Conservation (phyloP, 805 yeast species). For the Wickerhamia fluorescens region DNA sequence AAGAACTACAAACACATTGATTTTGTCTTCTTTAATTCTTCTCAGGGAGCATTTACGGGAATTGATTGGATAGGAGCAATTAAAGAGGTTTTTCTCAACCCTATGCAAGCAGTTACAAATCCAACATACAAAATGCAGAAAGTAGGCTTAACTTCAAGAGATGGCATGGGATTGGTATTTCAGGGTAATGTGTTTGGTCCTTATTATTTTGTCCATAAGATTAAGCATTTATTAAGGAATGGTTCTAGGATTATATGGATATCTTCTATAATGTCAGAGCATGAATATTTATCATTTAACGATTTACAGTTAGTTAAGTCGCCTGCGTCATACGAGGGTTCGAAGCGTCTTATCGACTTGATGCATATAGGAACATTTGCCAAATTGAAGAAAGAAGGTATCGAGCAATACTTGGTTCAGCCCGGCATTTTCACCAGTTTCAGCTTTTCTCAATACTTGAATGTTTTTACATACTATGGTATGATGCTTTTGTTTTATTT, state of each 20-base stretch:
- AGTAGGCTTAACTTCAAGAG: constrained; percentile 67
- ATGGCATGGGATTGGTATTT: constrained; percentile 80
- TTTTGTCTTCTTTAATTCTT: constrained; percentile 80
- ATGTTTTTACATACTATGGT: constrained; percentile 73
- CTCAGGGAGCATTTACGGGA: constrained; percentile 81
- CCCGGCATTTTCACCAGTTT: constrained; percentile 92
- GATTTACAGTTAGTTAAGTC: constrained; percentile 68
- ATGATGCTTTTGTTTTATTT: constrained; percentile 80
- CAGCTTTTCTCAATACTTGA: constrained; percentile 70
- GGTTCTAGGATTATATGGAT: constrained; percentile 83
- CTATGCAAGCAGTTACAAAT: constrained; percentile 77
- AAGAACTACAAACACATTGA: constrained; percentile 63
- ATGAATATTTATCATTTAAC: constrained; percentile 62
- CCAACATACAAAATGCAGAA: constrained; percentile 83
- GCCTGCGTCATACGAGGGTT: constrained; percentile 78
- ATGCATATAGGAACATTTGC: constrained; percentile 68
- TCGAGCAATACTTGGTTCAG: constrained; percentile 73
- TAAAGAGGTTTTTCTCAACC: constrained; percentile 56
- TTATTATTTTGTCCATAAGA: constrained; percentile 67
- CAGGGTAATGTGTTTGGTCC: constrained; percentile 98
- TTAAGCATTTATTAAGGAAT: constrained; percentile 47
- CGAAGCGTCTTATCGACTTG: constrained; percentile 80
- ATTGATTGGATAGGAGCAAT: constrained; percentile 80
- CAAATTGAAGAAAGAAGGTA: constrained; percentile 41
- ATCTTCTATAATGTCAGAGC: constrained; percentile 73